Evolutionary conservation across 2,329 filamentous ascomycete species (phyloP).

Genomic region (Fragosphaeria purpurea): DNA sequence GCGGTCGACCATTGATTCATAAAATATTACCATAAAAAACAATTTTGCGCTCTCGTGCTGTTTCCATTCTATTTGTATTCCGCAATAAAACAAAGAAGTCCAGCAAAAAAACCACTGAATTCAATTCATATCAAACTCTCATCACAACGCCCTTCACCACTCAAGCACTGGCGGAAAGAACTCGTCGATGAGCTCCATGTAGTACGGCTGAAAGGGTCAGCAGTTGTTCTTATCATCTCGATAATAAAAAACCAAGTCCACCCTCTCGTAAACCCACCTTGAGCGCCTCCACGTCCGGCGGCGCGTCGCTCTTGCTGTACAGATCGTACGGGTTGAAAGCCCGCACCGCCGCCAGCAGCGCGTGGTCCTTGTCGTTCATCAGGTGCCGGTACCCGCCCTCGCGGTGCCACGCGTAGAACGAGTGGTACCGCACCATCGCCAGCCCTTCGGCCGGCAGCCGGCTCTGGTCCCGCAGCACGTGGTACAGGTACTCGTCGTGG

Average conservation of each 20-base stretch:
- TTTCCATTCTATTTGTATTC: too few species aligned
- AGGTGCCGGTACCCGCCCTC: slow-evolving; percentile 71
- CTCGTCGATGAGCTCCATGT: slow-evolving; percentile 64
- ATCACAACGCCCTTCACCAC: slow-evolving; percentile 40
- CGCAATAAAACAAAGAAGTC: too few species aligned
- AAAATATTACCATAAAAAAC: neutral
- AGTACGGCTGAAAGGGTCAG: slow-evolving; percentile 43
- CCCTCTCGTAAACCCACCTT: slow-evolving; percentile 31
- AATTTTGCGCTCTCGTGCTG: too few species aligned
- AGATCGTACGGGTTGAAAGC: slow-evolving; percentile 89
- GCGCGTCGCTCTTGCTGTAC: slow-evolving; percentile 81
- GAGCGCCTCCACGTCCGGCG: slow-evolving; percentile 65
- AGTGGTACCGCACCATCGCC: slow-evolving; percentile 90
- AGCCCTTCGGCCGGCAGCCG: slow-evolving; percentile 70
- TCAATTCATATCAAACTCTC: neutral
- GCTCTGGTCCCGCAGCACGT: slow-evolving; percentile 74
- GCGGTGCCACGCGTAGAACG: slow-evolving; percentile 85
- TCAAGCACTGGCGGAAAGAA: slow-evolving; percentile 60
- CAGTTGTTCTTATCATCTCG: too few species aligned
- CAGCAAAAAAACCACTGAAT: too few species aligned
- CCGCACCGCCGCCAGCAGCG: slow-evolving; percentile 70
- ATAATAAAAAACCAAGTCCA: too few species aligned
- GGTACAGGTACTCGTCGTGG: slow-evolving; percentile 80
- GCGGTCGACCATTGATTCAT: neutral
- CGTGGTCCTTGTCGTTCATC: slow-evolving; percentile 73